Evolutionary conservation across 768 basidiomycete species (phyloP), one percentile per base, ranked within the genome.

Genomic region (Termitomyces sp.): DNA sequence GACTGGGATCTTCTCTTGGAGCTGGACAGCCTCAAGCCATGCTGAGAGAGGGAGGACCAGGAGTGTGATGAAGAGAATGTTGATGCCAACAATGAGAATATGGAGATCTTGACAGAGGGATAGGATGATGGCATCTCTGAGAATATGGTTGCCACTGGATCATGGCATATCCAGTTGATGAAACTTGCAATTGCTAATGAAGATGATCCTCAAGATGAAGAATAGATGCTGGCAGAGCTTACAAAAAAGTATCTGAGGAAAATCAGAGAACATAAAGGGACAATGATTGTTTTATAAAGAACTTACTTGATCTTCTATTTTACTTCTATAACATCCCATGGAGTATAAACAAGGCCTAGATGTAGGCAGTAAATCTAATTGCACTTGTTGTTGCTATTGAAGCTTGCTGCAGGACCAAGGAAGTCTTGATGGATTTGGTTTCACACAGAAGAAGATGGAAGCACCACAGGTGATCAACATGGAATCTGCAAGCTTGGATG

Each of bases 201-300:
- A 51, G 47, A 59, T 41, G 53, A 61, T 46, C 53, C 51, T 38
- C 4, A 20, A 35, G 57, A 61, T 58, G 52, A 54, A 16, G 36
- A 38, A 38, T 38, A 14, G 36, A 38, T 38, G 14, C 36, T 14
- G 36, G 36, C 36, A 38, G 36, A 38, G 36, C 36, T 38, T 13
- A 38, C 14, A 11, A 54, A 44, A 10, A 54, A 54, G 41, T 54
- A 54, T 46, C 20, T 32, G 48, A 20, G 14, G 14, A 53, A 61
- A 30, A 58, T 52, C 32, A 50, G 18, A 44, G 43, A 41, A 22
- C 41, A 57, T 44, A 55, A 43, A 38, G 41, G 41, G n/a, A n/a
- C n/a, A n/a, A n/a, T n/a, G n/a, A n/a, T n/a, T n/a, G n/a, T n/a
- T n/a, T n/a, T n/a, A n/a, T n/a, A n/a, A n/a, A n/a, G n/a, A n/a